Conservation (phyloP, 176 grass and related monocot species). For the Aegilops speltoides region DNA sequence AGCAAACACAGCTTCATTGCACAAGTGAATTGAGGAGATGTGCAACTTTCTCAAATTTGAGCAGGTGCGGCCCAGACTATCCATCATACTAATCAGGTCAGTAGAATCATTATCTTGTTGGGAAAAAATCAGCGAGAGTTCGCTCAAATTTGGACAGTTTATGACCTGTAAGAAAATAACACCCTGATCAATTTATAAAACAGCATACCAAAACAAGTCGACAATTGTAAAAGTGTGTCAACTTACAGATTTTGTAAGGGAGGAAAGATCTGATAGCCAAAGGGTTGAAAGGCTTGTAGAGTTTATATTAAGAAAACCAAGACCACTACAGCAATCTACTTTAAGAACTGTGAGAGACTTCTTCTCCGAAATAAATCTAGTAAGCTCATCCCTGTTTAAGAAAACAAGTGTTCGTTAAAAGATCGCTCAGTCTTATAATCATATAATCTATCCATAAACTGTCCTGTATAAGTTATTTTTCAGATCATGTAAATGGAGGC, state of each 20-base stretch:
- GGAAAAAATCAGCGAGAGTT: conserved; percentile 64
- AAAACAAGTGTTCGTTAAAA: not conserved
- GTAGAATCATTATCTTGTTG: conserved; percentile 74
- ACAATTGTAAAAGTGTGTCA: not conserved
- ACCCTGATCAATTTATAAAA: conserved; percentile 13
- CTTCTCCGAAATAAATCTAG: conserved; percentile 72
- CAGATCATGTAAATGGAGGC: not conserved
- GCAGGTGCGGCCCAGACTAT: conserved; percentile 70
- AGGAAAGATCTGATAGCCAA: conserved; percentile 69
- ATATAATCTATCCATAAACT: not conserved
- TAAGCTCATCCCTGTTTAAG: conserved; percentile 59
- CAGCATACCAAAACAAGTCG: not conserved
- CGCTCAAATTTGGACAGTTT: conserved; percentile 82
- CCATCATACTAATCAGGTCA: conserved; percentile 68
- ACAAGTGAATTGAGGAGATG: conserved; percentile 65
- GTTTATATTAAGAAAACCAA: conserved; percentile 70
- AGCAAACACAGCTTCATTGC: conserved; percentile 81
- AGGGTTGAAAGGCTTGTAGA: conserved; percentile 68
- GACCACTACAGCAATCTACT: conserved; percentile 60
- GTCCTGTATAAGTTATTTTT: not conserved
- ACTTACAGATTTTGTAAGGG: conserved; percentile 71
- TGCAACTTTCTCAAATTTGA: conserved; percentile 66
- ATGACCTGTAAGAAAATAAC: conserved; percentile 58
- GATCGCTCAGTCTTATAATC: not conserved
- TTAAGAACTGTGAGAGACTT: conserved; percentile 66